A percentile compares a stretch with the other conserved stretches of the same genome.
Conservation (phyloP, 345 rosid species). For the Clausena lansium region DNA sequence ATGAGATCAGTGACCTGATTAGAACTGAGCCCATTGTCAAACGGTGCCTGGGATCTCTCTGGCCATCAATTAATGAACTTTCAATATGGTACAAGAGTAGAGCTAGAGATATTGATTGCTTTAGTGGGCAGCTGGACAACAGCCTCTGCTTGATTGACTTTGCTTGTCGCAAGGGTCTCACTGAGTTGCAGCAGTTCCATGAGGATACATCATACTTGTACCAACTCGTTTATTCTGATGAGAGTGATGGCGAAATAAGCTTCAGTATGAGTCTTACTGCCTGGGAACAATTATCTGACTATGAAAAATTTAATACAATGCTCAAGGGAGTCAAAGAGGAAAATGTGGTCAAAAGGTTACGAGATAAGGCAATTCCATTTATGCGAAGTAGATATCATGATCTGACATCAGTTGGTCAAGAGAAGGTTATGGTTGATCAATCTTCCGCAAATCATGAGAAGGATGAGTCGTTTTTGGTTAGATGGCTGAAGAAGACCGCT, state of each 20-base stretch:
- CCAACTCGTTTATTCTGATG: constrained; percentile 69
- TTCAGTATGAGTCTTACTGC: constrained; percentile 57
- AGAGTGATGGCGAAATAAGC: constrained; percentile 46
- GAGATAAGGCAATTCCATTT: constrained; percentile 71
- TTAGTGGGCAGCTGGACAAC: constrained; percentile 89
- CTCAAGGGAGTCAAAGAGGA: constrained; percentile 65
- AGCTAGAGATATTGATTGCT: constrained; percentile 82
- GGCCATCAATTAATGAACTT: constrained; percentile 78
- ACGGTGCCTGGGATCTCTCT: constrained; percentile 49
- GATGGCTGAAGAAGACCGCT: constrained; percentile 89
- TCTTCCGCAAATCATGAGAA: constrained; percentile 26
- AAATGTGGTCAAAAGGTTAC: constrained; percentile 58
- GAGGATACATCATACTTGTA: constrained; percentile 73
- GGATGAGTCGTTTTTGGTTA: constrained; percentile 68
- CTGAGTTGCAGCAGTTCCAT: constrained; percentile 63
- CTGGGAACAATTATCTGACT: constrained; percentile 85
- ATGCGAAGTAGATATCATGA: constrained; percentile 48
- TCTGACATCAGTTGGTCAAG: constrained; percentile 17
- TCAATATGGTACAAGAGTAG: constrained; percentile 76
- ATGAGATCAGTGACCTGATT: constrained; percentile 42
- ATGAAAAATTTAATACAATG: constrained; percentile 77
- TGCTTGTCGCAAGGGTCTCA: constrained; percentile 72
- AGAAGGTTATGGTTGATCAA: constrained; percentile 20
- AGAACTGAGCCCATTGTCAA: constrained; percentile 77
- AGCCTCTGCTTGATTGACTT: constrained; percentile 71